Evolutionary conservation across 805 yeast genomes (phyloP).

Genomic region (Cyberlindnera misumaiensis): DNA sequence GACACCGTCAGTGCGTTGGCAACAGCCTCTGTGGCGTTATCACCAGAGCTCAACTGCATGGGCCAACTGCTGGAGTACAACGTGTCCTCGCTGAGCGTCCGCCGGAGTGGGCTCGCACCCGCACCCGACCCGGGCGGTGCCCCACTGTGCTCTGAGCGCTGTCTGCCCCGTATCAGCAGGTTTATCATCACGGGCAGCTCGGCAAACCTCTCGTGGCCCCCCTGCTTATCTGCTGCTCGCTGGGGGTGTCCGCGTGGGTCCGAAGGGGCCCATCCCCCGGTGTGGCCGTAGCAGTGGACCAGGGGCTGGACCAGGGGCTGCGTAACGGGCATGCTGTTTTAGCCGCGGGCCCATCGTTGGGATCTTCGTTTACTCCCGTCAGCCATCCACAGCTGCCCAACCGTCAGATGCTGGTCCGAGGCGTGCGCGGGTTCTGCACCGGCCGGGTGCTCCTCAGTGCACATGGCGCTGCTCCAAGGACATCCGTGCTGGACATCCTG

Average conservation of each 20-base stretch:
- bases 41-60: not conserved
- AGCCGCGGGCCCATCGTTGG: not conserved
- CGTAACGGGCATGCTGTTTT: too few relatives aligned
- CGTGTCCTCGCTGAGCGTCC: slow-evolving; percentile 2
- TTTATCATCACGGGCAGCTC: slow-evolving; percentile 2
- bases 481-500: slow-evolving; percentile 34
- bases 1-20: not conserved
- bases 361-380: too few relatives aligned
- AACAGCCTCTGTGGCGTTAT: not conserved
- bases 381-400: too few relatives aligned
- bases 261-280: too few relatives aligned
- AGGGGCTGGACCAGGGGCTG: too few relatives aligned
- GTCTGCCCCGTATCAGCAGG: slow-evolving; percentile 2
- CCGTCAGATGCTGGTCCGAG: not conserved
- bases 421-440: slow-evolving; percentile 3
- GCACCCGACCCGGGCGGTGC: not conserved
- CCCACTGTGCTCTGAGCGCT: not conserved
- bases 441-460: slow-evolving; percentile 1
- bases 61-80: slow-evolving; percentile 1
- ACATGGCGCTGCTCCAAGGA: slow-evolving; percentile 5
- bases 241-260: too few relatives aligned
- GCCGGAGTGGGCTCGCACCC: not conserved
- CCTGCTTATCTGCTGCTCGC: too few relatives aligned
- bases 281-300: too few relatives aligned
- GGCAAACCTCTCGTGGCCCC: too few relatives aligned